Percentiles rank a stretch among this genome's conserved stretches.
Evolutionary conservation across 148 eudicot genomes (phyloP).

Genomic region (Heliamphora exappendiculata): DNA sequence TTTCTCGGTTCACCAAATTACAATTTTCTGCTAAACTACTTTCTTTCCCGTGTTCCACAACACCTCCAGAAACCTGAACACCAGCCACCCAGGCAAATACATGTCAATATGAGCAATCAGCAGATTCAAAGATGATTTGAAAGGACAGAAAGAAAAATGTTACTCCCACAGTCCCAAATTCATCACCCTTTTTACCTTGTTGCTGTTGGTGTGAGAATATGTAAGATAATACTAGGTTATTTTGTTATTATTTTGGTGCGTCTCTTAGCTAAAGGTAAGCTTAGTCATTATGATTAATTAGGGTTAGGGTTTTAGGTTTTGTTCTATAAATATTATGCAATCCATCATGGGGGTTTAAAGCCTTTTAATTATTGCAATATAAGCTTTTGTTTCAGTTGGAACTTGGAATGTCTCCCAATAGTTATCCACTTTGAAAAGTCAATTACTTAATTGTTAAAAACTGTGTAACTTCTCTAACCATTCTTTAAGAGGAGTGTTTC

Average conservation of each 20-base stretch:
- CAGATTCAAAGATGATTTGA: background rate
- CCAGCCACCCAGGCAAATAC: slow-evolving; percentile 1
- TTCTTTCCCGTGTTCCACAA: slow-evolving; percentile 13
- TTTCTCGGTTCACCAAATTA: slow-evolving; percentile 10
- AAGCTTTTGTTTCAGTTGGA: no score
- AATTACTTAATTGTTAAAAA: background rate
- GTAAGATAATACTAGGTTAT: no score
- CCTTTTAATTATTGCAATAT: no score
- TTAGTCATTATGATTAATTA: no score
- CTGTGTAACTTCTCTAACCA: background rate
- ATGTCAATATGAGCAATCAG: slow-evolving; percentile 8
- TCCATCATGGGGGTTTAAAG: no score
- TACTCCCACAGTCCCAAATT: background rate
- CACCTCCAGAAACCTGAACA: slow-evolving; percentile 25
- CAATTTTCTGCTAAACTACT: background rate
- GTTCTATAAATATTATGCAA: no score
- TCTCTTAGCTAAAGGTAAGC: no score
- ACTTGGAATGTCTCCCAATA: background rate
- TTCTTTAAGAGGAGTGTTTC: background rate
- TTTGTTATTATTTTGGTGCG: no score
- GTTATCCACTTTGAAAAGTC: background rate
- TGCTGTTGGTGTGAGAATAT: no score
- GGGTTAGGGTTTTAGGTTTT: no score
- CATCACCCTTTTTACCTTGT: no score
- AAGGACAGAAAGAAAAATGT: background rate